Evolutionary conservation across 345 rosid genomes (phyloP).

Genomic region (Citrus australasica): DNA sequence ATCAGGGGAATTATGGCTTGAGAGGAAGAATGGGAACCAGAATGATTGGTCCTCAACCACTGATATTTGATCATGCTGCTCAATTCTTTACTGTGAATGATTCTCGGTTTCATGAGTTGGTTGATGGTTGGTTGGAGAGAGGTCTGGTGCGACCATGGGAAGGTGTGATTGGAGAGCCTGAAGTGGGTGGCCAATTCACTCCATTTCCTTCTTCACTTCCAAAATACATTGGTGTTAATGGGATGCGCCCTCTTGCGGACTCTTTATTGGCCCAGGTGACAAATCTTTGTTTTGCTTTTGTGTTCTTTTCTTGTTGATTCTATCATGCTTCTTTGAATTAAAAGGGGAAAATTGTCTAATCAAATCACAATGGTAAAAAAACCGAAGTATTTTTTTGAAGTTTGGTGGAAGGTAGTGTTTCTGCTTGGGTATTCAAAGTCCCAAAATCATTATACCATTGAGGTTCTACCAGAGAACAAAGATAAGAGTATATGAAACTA

Average conservation of each 20-base stretch:
- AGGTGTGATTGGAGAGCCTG: conserved; percentile 72
- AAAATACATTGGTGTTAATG: conserved; percentile 66
- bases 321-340: neutral
- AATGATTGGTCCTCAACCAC: conserved; percentile 51
- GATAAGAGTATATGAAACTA: too few relatives aligned
- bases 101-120: too few relatives aligned
- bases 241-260: conserved; percentile 88
- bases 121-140: conserved; percentile 11
- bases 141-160: conserved; percentile 71
- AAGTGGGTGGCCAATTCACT: conserved; percentile 61
- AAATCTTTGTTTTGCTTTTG: neutral
- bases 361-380: neutral
- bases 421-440: neutral
- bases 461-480: too few relatives aligned
- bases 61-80: conserved; percentile 86
- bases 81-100: conserved; percentile 51
- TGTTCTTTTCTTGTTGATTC: neutral
- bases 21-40: conserved; percentile 98
- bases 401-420: neutral
- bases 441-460: neutral
- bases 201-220: conserved; percentile 56
- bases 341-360: neutral
- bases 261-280: conserved; percentile 61
- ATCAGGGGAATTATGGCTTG: conserved; percentile 84
- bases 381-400: neutral